These are phyloP conservation scores for Ophiosphaerella herpotricha DNA, from an alignment of 2,329 filamentous ascomycete species.

Conservation along the genomic window DNA sequence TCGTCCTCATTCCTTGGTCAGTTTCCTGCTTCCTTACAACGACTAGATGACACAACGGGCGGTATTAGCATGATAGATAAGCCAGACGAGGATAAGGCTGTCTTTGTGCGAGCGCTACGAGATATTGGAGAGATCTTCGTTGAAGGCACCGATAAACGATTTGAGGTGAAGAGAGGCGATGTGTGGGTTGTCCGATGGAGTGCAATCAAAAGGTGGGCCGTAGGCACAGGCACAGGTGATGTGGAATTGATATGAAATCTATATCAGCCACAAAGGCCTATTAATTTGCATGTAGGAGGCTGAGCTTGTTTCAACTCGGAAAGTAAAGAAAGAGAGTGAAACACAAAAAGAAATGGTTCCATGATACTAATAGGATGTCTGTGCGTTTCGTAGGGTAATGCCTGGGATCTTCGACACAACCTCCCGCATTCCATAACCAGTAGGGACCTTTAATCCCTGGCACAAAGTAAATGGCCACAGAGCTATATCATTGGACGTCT, in stretches of 20 bases:
- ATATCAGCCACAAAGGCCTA: not conserved
- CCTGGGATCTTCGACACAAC: too few species aligned
- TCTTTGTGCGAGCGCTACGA: slow-evolving; percentile 77
- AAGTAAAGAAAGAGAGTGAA: too few species aligned
- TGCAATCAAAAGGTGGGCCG: slow-evolving; percentile 65
- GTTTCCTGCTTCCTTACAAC: slow-evolving; percentile 78
- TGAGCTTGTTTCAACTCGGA: too few species aligned
- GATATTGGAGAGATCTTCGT: slow-evolving; percentile 62
- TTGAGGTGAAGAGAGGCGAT: slow-evolving; percentile 56
- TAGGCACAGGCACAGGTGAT: slow-evolving; percentile 66
- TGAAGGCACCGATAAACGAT: slow-evolving; percentile 62
- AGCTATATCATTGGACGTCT: too few species aligned
- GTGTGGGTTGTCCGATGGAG: slow-evolving; percentile 64
- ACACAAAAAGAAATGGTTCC: too few species aligned
- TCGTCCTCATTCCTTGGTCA: slow-evolving; percentile 79
- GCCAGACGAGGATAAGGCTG: slow-evolving; percentile 80
- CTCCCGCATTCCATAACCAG: too few species aligned
- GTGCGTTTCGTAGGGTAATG: too few species aligned
- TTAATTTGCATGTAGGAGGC: too few species aligned
- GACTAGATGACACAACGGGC: slow-evolving; percentile 87
- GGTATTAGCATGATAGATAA: slow-evolving; percentile 91
- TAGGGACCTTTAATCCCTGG: too few species aligned
- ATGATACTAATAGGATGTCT: too few species aligned
- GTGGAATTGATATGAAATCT: slow-evolving; percentile 61
- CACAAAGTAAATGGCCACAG: too few species aligned